These are phyloP conservation scores for Talaromyces sp. DNA, from an alignment of 2,329 filamentous ascomycete genomes.

Conservation along the genomic window DNA sequence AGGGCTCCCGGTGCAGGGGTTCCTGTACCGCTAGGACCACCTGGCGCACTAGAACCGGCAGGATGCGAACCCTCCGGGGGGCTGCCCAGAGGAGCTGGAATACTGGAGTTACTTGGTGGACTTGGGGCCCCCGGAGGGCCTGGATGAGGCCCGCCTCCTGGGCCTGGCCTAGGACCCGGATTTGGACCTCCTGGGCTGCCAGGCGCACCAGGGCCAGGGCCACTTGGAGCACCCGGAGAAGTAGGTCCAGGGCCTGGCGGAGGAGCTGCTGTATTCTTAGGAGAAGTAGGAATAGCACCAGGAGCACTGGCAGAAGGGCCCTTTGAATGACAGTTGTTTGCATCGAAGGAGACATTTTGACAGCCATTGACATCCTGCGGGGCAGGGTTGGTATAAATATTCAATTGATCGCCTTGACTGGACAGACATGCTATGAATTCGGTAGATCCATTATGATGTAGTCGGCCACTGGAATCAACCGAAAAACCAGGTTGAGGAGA, in stretches of 20 bases:
- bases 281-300: background rate
- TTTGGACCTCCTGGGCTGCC: background rate
- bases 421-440: conserved; percentile 61
- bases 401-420: conserved; percentile 34
- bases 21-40: background rate
- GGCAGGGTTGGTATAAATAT: conserved; percentile 37
- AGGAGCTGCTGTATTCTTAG: conserved; percentile 9
- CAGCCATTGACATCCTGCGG: conserved; percentile 29
- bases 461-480: conserved; percentile 48
- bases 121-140: conserved; percentile 4
- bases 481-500: conserved; percentile 52
- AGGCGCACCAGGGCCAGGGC: conserved; percentile 2
- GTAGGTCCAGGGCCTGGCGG: conserved; percentile 14
- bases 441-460: conserved; percentile 50
- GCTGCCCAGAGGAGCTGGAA: background rate
- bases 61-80: background rate
- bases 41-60: background rate
- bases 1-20: conserved; percentile 3
- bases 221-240: conserved; percentile 6
- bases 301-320: conserved; percentile 1
- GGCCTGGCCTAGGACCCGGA: background rate
- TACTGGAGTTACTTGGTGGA: background rate
- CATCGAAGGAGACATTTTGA: conserved; percentile 27
- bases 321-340: conserved; percentile 31
- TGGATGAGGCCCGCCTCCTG: background rate